Evolutionary conservation across 768 basidiomycete genomes (phyloP), one percentile per base, ranked within the genome.

Genomic region (Sporobolomyces roseus): DNA sequence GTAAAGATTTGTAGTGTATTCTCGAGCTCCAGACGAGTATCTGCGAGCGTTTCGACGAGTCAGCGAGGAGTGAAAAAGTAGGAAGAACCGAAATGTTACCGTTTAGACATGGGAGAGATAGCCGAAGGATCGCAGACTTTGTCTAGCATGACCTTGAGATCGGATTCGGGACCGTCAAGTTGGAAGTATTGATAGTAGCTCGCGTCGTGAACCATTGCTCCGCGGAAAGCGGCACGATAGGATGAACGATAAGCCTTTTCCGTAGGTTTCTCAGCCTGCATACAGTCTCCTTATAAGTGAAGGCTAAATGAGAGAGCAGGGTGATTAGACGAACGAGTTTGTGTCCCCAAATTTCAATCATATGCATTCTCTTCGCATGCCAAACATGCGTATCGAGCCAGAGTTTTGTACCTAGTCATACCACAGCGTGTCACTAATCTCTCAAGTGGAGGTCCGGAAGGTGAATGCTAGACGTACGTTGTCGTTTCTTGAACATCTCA

Each of bases 301-400:
- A 27, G 25, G 33, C 29, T 46, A 27, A 38, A 17, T 50, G 55
- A 32, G 64, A 56, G n/a, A 21, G 19, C 21, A 38, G 35, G 23
- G 14, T 21, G 14, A 19, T 14, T 29, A 23, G 25, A 5, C 12
- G 17, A n/a, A 91, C 92, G 61, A 99, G 81, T 73, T 91, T 83
- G 77, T 91, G 91, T 0, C 91, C 91, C 93, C 93, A 98, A 78
- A 90, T 83, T 70, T 86, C 87, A 73, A 87, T 84, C 94, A 98
- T 97, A 69, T 88, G 86, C 87, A 94, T 94, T 9, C 96, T 85
- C 79, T 97, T 98, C 1, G 93, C 90, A 75, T 97, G 94, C 91
- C 93, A 98, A 25, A 98, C 79, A 77, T 99, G 96, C 8, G 93
- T 94, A 77, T 94, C 91, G 0, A 99, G 85, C 94, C 94, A 98